A percentile compares a stretch with the other conserved stretches of the same genome.
Evolutionary conservation across 2,329 filamentous ascomycete genomes (phyloP).

Genomic region (Xylaria sp.): DNA sequence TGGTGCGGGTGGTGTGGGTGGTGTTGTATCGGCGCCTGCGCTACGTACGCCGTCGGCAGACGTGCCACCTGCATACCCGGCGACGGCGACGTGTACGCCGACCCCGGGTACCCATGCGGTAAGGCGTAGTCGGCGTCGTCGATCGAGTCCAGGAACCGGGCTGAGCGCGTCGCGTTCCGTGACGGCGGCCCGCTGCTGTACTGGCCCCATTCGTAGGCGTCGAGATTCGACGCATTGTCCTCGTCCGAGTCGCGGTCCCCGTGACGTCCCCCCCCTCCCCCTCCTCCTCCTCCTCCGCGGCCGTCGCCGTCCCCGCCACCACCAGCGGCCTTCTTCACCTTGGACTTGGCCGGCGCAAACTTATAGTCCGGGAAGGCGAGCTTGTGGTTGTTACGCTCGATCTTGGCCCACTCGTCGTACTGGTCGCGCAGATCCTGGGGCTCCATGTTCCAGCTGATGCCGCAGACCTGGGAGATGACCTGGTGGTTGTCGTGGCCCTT

Average conservation of each 20-base stretch:
- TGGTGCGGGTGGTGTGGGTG: slow-evolving; percentile 36
- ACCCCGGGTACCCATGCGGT: slow-evolving; percentile 35
- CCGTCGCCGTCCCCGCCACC: slow-evolving; percentile 38
- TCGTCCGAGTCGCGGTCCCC: slow-evolving; percentile 50
- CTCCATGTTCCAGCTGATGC: slow-evolving; percentile 86
- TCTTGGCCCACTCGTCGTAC: slow-evolving; percentile 81
- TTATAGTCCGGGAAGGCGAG: slow-evolving; percentile 91
- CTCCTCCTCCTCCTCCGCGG: too few relatives aligned
- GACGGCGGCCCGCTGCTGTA: slow-evolving; percentile 43
- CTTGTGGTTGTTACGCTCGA: slow-evolving; percentile 86
- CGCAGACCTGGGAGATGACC: slow-evolving; percentile 87
- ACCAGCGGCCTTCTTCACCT: slow-evolving; percentile 48
- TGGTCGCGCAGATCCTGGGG: slow-evolving; percentile 74
- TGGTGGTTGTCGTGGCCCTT: slow-evolving; percentile 81
- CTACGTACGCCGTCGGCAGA: slow-evolving; percentile 31
- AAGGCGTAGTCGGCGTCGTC: slow-evolving; percentile 49
- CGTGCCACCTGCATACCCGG: slow-evolving; percentile 29
- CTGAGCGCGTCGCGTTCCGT: slow-evolving; percentile 46
- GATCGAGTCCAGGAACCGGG: slow-evolving; percentile 49
- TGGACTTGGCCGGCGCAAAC: slow-evolving; percentile 83
- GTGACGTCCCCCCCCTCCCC: too few relatives aligned
- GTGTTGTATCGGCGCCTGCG: slow-evolving; percentile 32
- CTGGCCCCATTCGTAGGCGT: slow-evolving; percentile 50
- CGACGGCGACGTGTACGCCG: slow-evolving; percentile 34
- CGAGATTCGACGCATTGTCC: slow-evolving; percentile 56